Base-by-base conservation (phyloP, 805 yeast species). In the Cyberlindnera bimundalis region DNA sequence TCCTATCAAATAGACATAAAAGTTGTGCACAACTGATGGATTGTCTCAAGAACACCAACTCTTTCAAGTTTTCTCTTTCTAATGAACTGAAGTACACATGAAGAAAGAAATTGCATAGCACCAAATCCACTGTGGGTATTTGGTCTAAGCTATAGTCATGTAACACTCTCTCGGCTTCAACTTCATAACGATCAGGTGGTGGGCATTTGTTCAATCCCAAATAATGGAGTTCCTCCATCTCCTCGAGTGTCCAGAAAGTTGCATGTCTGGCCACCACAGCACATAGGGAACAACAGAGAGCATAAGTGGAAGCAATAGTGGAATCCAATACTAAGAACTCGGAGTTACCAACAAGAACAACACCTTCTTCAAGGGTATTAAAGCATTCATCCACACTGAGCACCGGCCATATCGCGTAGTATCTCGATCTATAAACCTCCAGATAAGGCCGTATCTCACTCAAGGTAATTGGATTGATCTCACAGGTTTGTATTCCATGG, bases 321-420 rank as follows among this genome's bases (percentile, higher is more conserved):
- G 27, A 31, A 26, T 37, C 36, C 2, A 52, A 25, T 4, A 33
- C 40, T 10, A 19, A 30, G 26, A 29, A 37, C 35, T 37, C 33
- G 6, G 32, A 13, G 21, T 11, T 9, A 10, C 37, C 39, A 4
- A 37, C 33, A 13, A 4, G 28, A 4, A 35, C 18, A 3, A 34
- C 21, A 9, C 35, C 32, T 6, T 25, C 24, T 17, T 18, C 33
- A 27, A 23, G 31, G n/a, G 45, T 27, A 11, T 29, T 38, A 1
- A 53, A 34, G 11, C 47, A 43, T 27, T 47, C 21, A 1, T 42
- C 43, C 12, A 47, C 41, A 1, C 47, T 40, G 2, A 52, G 26
- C 4, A 54, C 53, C 1, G 58, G 58, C 56, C 56, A 54, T 14
- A 51, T 45, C 10, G 53, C 47, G 40, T 54, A 54, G 37, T 45